Percentiles rank a stretch among this genome's conserved stretches.
Evolutionary conservation across 148 eudicot genomes (phyloP).

Genomic region (Cornus suecica): DNA sequence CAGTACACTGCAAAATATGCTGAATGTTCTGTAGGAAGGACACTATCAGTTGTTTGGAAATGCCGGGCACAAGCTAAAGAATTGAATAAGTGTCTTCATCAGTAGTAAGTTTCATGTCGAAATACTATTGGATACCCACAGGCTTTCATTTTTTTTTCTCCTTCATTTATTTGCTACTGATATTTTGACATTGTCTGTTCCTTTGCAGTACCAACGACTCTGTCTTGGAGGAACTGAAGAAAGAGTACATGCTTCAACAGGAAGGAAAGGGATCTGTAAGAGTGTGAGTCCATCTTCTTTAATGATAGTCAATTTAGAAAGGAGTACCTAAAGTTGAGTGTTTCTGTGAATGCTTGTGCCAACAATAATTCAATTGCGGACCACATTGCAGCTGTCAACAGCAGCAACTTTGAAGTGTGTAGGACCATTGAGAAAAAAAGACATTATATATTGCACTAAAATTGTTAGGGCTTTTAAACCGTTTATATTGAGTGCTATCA

Average conservation of each 20-base stretch:
- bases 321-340: neutral
- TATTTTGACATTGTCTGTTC: neutral
- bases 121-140: neutral
- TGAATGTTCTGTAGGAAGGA: slow-evolving; percentile 88
- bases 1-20: slow-evolving; percentile 65
- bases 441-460: neutral
- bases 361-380: neutral
- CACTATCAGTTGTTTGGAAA: slow-evolving; percentile 83
- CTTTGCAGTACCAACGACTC: slow-evolving; percentile 47
- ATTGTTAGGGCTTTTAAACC: neutral
- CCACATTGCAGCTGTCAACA: neutral
- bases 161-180: neutral
- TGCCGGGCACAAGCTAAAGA: slow-evolving; percentile 86
- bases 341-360: neutral
- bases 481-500: neutral
- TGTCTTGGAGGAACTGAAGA: slow-evolving; percentile 59
- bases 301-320: neutral
- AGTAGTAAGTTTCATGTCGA: slow-evolving; percentile 49
- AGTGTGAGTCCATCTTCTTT: neutral
- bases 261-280: slow-evolving; percentile 31
- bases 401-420: neutral
- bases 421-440: neutral
- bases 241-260: slow-evolving; percentile 42
- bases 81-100: slow-evolving; percentile 80
- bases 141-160: neutral